Conservation (phyloP, 768 basidiomycete genomes). For the Rhizopogon vinicolor region DNA sequence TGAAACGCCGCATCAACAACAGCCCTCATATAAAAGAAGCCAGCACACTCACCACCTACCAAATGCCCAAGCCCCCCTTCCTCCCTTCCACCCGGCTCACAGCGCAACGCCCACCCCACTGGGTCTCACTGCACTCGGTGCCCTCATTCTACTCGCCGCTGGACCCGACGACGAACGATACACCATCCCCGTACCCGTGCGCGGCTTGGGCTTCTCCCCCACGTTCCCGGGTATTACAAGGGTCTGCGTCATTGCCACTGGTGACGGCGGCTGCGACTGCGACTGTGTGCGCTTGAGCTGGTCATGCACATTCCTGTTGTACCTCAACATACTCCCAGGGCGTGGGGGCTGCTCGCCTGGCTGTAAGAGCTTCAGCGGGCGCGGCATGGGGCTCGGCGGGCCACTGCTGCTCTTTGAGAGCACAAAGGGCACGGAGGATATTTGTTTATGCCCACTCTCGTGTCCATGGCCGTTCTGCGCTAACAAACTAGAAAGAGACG, state of each 20-base stretch:
- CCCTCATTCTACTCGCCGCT: conserved; percentile 36
- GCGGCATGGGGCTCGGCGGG: conserved; percentile 15
- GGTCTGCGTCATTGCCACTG: conserved; percentile 17
- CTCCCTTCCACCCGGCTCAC: neutral
- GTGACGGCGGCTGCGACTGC: conserved; percentile 9
- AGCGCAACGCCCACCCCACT: neutral
- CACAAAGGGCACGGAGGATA: conserved; percentile 5
- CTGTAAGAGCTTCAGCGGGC: conserved; percentile 22
- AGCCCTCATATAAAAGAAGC: neutral
- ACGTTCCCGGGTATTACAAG: conserved; percentile 7
- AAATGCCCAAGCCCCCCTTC: neutral
- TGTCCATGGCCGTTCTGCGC: neutral
- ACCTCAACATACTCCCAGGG: conserved; percentile 21
- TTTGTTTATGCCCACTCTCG: neutral
- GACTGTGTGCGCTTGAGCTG: conserved; percentile 23
- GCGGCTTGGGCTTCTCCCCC: conserved; percentile 40
- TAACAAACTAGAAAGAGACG: neutral
- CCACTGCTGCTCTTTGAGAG: neutral
- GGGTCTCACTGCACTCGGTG: conserved; percentile 11
- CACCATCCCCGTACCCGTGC: conserved; percentile 68
- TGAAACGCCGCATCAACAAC: neutral
- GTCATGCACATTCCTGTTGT: conserved; percentile 32
- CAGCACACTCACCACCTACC: neutral
- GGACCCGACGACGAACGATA: conserved; percentile 33
- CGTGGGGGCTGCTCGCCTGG: conserved; percentile 20